Evolutionary conservation across 176 grass and related monocot genomes (phyloP), one percentile per base, ranked within the genome.

Genomic region (Elymus sibiricus): DNA sequence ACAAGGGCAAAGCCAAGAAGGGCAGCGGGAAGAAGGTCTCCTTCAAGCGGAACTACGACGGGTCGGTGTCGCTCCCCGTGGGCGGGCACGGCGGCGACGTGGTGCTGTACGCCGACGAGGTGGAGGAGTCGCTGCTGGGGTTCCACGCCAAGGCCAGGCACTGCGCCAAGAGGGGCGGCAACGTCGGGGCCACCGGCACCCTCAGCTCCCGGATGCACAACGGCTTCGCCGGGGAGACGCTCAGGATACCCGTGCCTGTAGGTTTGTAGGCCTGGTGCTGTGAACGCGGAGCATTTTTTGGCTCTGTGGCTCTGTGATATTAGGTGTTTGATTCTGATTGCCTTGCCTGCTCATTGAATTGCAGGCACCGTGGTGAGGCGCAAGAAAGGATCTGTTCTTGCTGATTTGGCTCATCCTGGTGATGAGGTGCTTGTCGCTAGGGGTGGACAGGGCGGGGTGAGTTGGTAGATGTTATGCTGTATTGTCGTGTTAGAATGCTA

Each of bases 81-180:
- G 96, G 91, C n/a, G 96, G 96, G 5, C 96, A 98, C 31, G 96
- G 96, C 25, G 93, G 86, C 77, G 93, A 98, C 86, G 91, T 95
- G 25, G 83, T 98, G 56, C 86, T 98, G 49, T 94, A 91, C 64
- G 96, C 96, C 51, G 90, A 95, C 49, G 93, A 95, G 82, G 86
- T 69, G 26, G 76, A 90, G 80, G 93, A 94, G 29, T 86, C 91
- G 22, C 90, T 98, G 70, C 85, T 98, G 75, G 78, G 90, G 63
- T 98, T 98, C 65, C 96, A 98, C 82, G 83, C 74, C 75, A 98
- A 95, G 87, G 90, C 55, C n/a, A 86, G 93, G 19, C 87, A 79
- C 78, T 89, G 75, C 64, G 93, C 93, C 62, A 95, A 98, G 89
- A 79, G 93, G 86, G 93, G 96, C 44, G 96, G 91, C 17, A 98